Evolutionary conservation across 2,329 filamentous ascomycete genomes (phyloP), one percentile per base, ranked within the genome.

Genomic region (Cytospora mali): DNA sequence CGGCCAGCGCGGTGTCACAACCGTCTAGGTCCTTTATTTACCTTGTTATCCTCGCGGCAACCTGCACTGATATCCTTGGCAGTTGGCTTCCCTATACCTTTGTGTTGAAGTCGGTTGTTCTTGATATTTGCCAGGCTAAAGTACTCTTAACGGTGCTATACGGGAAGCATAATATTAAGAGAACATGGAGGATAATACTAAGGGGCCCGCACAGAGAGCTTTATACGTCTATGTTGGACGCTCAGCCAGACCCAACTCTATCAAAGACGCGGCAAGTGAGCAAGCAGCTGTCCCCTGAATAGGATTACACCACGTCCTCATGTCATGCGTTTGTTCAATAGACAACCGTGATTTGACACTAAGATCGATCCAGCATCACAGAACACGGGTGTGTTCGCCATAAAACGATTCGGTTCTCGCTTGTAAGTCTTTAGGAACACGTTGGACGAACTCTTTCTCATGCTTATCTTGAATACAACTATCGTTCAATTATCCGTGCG

Each of bases 181-280:
- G 28, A 2, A 13, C 14, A n/a, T 21, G 48, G 52, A 7, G 28
- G 11, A 65, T 51, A 65, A 65, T 65, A 62, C 27, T 23, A 65
- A 65, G 51, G 18, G 27, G 35, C 33, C 55, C 59, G 51, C 46
- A 21, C 3, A 27, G 21, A 27, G 7, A 21, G 13, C 51, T n/a
- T 31, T 48, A 33, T 33, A 21, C 23, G 49, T 23, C n/a, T 49
- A 28, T 14, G 7, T 21, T 6, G 7, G 27, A 35, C 29, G 5
- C 21, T 35, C 50, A 18, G n/a, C 27, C 18, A 54, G 10, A 18
- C 10, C 18, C 6, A 42, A 21, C 27, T 27, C 35, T 28, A 18
- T 54, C 50, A 60, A 60, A 60, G 58, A 11, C 27, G 28, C 58
- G 58, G 58, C 35, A 23, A 23, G 31, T 33, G 31, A 33, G 18